Conservation (phyloP, 108 stramenopile genomes). For the Nannochloropsis gaditana region DNA sequence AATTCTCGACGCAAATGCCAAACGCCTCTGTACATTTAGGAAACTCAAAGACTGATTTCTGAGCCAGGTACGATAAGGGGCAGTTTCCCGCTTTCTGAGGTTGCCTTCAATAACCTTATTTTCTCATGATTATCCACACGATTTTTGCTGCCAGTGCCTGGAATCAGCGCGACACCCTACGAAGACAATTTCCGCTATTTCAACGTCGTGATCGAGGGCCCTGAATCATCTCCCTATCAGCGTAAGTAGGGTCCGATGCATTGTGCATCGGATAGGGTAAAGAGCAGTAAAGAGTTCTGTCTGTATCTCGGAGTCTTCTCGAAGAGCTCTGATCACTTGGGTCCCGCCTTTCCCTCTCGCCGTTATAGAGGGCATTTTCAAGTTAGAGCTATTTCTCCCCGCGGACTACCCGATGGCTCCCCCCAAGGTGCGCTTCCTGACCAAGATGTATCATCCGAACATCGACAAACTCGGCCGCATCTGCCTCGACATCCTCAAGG, state of each 20-base stretch:
- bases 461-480: conserved; percentile 95
- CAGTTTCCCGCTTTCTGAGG: background rate
- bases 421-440: conserved; percentile 91
- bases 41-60: conserved; percentile 88
- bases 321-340: background rate
- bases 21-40: conserved; percentile 46
- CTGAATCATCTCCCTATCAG: conserved; percentile 86
- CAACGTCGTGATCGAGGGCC: conserved; percentile 91
- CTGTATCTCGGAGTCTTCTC: background rate
- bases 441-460: conserved; percentile 99
- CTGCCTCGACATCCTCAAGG: conserved; percentile 98
- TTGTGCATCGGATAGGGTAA: background rate
- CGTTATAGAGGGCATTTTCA: conserved; percentile 51
- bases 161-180: conserved; percentile 94
- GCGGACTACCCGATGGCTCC: conserved; percentile 99
- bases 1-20: background rate
- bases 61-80: conserved; percentile 63
- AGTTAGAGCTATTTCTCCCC: conserved; percentile 91
- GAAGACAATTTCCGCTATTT: conserved; percentile 96
- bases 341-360: background rate
- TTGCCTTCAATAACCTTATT: background rate
- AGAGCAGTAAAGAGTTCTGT: background rate
- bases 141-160: conserved; percentile 59
- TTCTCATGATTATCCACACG: background rate
- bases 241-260: conserved; percentile 45